phyloP scores from a whole-genome alignment of 305 asterid genomes.

The Petunia hybrid region DNA sequence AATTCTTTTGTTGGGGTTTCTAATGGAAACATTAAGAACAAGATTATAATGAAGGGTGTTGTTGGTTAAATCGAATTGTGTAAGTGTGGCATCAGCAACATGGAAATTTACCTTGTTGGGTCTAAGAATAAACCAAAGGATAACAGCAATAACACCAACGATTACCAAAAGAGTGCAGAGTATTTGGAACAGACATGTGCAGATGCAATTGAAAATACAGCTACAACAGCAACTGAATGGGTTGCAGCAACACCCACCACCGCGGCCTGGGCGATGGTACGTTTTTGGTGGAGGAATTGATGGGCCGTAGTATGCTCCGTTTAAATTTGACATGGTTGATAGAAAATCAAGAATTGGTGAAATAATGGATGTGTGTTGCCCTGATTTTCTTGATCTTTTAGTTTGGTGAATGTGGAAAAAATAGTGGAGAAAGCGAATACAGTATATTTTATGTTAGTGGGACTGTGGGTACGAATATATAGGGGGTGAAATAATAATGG shows the following conservation, averaged over 20 bases:
- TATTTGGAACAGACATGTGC: slow-evolving; percentile 75
- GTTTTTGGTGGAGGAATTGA: slow-evolving; percentile 63
- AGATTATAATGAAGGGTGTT: slow-evolving; percentile 39
- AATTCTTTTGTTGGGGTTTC: slow-evolving; percentile 64
- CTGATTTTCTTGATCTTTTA: neutral
- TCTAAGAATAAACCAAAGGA: slow-evolving; percentile 71
- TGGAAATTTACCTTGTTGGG: slow-evolving; percentile 70
- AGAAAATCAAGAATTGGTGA: neutral
- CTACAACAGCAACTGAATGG: slow-evolving; percentile 76
- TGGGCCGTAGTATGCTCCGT: slow-evolving; percentile 93
- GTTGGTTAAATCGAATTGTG: slow-evolving; percentile 51
- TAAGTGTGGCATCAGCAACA: slow-evolving; percentile 57
- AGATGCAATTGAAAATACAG: slow-evolving; percentile 65
- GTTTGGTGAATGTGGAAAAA: neutral
- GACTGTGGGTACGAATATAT: neutral
- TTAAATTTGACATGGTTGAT: slow-evolving; percentile 45
- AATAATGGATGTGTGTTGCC: neutral
- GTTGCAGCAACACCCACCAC: slow-evolving; percentile 66
- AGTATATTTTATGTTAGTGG: neutral
- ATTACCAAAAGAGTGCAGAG: slow-evolving; percentile 56
- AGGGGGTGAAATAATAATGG: neutral
- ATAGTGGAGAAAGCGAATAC: neutral
- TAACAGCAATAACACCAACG: slow-evolving; percentile 45
- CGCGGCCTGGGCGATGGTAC: slow-evolving; percentile 49
- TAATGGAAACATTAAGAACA: slow-evolving; percentile 48